These are phyloP conservation scores for Xylaria venustula DNA, from an alignment of 495 filamentous ascomycete species.

Conservation along the genomic window DNA sequence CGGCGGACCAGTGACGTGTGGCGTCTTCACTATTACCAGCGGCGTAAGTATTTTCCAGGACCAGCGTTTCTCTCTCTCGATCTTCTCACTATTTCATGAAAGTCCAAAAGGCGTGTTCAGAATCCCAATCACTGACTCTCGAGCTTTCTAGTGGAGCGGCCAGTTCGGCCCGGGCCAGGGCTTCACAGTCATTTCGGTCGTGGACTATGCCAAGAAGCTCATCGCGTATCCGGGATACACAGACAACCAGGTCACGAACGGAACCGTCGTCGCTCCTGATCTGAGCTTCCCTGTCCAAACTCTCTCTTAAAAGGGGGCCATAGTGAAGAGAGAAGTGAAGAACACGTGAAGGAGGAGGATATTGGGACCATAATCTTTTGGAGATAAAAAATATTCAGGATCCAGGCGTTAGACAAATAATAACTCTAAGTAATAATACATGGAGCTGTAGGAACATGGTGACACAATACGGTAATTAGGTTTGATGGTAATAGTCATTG, in stretches of 20 bases:
- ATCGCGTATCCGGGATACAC: slow-evolving; percentile 52
- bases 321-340: background rate
- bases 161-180: slow-evolving; percentile 52
- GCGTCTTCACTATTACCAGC: slow-evolving; percentile 50
- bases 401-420: background rate
- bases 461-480: no score
- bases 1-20: slow-evolving; percentile 43
- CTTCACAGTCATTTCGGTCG: slow-evolving; percentile 53
- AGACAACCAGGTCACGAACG: slow-evolving; percentile 35
- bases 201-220: slow-evolving; percentile 38
- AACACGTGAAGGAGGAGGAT: background rate
- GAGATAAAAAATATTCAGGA: background rate
- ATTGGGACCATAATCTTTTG: background rate
- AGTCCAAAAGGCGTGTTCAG: no score
- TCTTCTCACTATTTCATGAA: no score
- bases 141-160: slow-evolving; percentile 44
- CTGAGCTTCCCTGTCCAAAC: slow-evolving; percentile 51
- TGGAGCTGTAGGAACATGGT: no score
- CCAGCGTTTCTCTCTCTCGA: no score
- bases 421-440: background rate
- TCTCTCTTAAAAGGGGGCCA: slow-evolving; percentile 20
- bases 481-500: no score
- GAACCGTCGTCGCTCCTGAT: slow-evolving; percentile 49
- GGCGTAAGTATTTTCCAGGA: slow-evolving; percentile 8
- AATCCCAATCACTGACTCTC: background rate